Base-by-base conservation (phyloP, 148 eudicot genomes). In the Rhododendron simsii region DNA sequence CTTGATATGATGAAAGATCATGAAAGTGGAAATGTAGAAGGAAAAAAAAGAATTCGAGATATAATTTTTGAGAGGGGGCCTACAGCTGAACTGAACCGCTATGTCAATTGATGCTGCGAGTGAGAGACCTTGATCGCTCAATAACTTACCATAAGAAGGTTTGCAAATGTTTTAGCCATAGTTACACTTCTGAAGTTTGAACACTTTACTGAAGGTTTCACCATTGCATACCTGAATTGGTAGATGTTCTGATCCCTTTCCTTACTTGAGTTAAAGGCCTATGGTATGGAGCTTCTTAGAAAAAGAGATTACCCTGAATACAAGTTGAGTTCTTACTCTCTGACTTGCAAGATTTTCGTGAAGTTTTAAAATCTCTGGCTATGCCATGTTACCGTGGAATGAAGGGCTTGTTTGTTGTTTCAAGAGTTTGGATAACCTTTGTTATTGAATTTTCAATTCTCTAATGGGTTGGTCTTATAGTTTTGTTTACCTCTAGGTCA, bases 61-160 rank as follows among this genome's bases (percentile, higher is more conserved):
- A 39, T 39, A 39, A 39, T 45, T 45, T 37, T 92, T 86, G 93
- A 96, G 87, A 89, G 90, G 82, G 92, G 91, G 5, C 91, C 90
- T 21, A 89, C 87, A 65, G 84, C 84, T 47, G 93, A 95, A 82
- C 84, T 47, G 93, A 95, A 82, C 95, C 98, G 73, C 81, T 95
- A 74, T 90, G 98, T 82, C 94, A 94, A 89, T 93, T 95, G 79
- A 95, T 94, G 95, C 90, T 95, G 87, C 85, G 92, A 87, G 98
- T 94, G 44, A 96, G 95, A 89, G 93, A 95, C 87, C 92, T 95
- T 86, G 94, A 94, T 81, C 94, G 92, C 28, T 85, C 96, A n/a
- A 92, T 93, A 80, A 85, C 87, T 82, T 94, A 93, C 82, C 92
- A 95, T 84, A 86, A 89, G 85, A 91, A 95, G 96, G 98, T 87